Evolutionary conservation across 2,329 filamentous ascomycete species (phyloP), one percentile per base, ranked within the genome.

Genomic region (Aspergillus alliaceus): DNA sequence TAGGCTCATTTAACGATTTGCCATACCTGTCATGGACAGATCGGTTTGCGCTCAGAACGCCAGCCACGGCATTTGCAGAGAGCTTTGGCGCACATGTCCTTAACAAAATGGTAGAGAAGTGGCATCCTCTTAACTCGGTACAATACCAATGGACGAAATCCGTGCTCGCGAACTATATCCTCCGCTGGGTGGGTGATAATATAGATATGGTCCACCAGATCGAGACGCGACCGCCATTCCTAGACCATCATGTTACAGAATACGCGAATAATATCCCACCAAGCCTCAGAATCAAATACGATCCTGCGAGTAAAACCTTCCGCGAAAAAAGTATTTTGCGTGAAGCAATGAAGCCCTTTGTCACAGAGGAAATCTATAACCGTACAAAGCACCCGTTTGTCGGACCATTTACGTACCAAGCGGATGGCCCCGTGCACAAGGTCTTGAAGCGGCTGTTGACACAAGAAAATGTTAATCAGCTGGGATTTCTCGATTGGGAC

Each of bases 331-430:
- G 53, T 32, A 48, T 53, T 40, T 40, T 57, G n/a, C 39, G 49
- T 27, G 48, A 53, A 31, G 54, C 54, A 3, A 29, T 56, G 29
- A 56, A 51, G 14, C 54, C 54, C 14, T 56, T 52, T 12, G 39
- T 54, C 12, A 58, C 46, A 20, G 44, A 58, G 11, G 56, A 53
- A 37, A 44, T 53, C 7, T 54, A 53, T 24, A 54, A 51, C 9
- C 56, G 46, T 29, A 78, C 71, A 58, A 84, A 84, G 66, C 75
- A 80, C 15, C 74, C 79, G 0, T 84, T 79, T 59, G 64, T 75
- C 18, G 81, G 79, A 1, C 82, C 81, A 0, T 68, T 70, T 0
- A 69, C 61, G 18, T 84, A 75, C 61, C 71, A 72, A 1, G 62
- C 65, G 0, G 70, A 72, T 32, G 81, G 82, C 0, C 77, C 79